Conservation (phyloP, 148 eudicot species). For the Heliosperma pusillum region DNA sequence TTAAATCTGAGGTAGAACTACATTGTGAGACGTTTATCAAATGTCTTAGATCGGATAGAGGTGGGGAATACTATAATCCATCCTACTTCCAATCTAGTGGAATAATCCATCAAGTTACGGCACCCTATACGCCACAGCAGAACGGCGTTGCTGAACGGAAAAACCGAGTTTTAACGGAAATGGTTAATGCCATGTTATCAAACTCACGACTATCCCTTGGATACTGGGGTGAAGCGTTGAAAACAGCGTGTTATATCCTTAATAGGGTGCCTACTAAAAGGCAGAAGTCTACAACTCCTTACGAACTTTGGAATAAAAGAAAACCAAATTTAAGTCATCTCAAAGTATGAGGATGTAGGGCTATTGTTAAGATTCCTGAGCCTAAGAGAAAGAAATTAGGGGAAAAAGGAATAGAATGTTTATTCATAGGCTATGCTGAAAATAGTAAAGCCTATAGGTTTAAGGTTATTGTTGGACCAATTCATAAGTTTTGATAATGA, state of each 20-base stretch:
- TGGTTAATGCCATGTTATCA: constrained; percentile 5
- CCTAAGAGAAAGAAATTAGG: not conserved
- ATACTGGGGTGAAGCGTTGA: constrained; percentile 1
- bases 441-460: not conserved
- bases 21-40: no score
- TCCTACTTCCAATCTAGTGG: no score
- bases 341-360: not conserved
- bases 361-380: not conserved
- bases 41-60: no score
- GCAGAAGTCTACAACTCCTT: not conserved
- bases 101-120: no score
- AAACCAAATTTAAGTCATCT: not conserved
- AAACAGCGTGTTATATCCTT: not conserved
- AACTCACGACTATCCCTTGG: not conserved
- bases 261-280: not conserved
- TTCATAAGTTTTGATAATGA: no score
- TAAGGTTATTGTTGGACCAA: not conserved
- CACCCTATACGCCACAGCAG: constrained; percentile 14
- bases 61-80: no score
- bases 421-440: not conserved
- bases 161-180: constrained; percentile 5
- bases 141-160: no score
- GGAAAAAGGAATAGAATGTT: not conserved
- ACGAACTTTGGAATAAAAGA: not conserved
- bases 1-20: no score